Evolutionary conservation across 129 eudicot species (phyloP).

Genomic region (Artemisia annua): DNA sequence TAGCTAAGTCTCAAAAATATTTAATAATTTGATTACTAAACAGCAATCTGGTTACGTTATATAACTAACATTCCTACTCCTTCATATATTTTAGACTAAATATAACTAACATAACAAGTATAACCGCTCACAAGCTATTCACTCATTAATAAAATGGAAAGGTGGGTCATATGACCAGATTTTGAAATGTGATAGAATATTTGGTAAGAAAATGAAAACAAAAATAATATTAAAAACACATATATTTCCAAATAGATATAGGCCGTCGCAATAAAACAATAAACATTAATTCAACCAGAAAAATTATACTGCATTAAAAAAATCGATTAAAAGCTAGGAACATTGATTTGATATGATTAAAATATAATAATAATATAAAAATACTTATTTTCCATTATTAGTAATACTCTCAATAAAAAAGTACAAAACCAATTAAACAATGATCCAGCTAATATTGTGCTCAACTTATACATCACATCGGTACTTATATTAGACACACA

Average conservation of each 20-base stretch:
- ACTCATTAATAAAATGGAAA: neutral
- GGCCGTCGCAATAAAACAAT: conserved; percentile 15
- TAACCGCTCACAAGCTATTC: conserved; percentile 23
- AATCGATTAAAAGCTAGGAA: neutral
- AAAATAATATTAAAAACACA: conserved; percentile 14
- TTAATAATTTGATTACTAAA: too few relatives aligned
- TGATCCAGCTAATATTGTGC: conserved; percentile 31
- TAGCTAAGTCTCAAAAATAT: too few relatives aligned
- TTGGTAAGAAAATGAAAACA: conserved; percentile 27
- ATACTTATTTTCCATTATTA: neutral
- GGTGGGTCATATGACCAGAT: conserved; percentile 10
- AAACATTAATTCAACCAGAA: conserved; percentile 8
- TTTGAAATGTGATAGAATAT: conserved; percentile 20
- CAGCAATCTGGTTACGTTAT: neutral
- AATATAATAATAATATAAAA: neutral
- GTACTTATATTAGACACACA: conserved; percentile 7
- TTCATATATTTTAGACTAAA: neutral
- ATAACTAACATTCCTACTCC: neutral
- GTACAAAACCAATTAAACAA: too few relatives aligned
- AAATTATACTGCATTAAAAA: neutral
- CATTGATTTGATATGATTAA: conserved; percentile 4
- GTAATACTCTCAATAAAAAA: neutral
- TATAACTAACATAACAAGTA: conserved; percentile 27
- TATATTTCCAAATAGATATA: conserved; percentile 16
- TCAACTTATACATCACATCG: conserved; percentile 28